Percentiles rank a stretch among this genome's conserved stretches.
Conservation (phyloP, 2,329 filamentous ascomycete species). For the Phialemonium atrogriseum region DNA sequence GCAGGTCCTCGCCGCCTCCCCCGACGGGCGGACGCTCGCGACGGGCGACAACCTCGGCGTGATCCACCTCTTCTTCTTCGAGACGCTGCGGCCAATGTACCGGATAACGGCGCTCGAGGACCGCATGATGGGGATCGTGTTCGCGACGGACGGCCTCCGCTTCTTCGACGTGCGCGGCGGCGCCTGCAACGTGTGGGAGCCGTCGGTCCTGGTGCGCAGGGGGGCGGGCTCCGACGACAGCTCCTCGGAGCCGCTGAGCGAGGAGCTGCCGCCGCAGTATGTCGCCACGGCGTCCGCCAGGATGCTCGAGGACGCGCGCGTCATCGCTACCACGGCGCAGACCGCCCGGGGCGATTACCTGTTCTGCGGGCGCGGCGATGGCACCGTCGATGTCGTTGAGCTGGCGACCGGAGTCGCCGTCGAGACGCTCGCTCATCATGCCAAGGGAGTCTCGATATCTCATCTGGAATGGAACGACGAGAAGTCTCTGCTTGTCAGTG, state of each 20-base stretch:
- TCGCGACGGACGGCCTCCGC: constrained; percentile 11
- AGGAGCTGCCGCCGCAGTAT: constrained; percentile 9
- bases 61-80: constrained; percentile 17
- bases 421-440: constrained; percentile 8
- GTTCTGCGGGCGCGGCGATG: constrained; percentile 10
- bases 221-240: constrained; percentile 10
- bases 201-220: constrained; percentile 10
- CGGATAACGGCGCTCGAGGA: too few species aligned
- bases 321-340: too few species aligned
- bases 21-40: constrained; percentile 17
- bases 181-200: constrained; percentile 14
- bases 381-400: constrained; percentile 11
- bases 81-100: constrained; percentile 12
- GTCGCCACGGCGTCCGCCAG: too few species aligned
- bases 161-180: constrained; percentile 12
- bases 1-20: constrained; percentile 13
- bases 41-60: constrained; percentile 14
- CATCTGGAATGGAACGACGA: constrained; percentile 11
- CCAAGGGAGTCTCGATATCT: constrained; percentile 7
- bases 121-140: constrained; percentile 12
- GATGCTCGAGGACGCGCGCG: too few species aligned
- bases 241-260: constrained; percentile 7
- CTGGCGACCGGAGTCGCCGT: constrained; percentile 7
- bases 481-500: constrained; percentile 9
- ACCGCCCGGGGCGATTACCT: constrained; percentile 9